These are phyloP conservation scores for Didymella arachidicola DNA, from an alignment of 2,329 filamentous ascomycete genomes.

Conservation along the genomic window DNA sequence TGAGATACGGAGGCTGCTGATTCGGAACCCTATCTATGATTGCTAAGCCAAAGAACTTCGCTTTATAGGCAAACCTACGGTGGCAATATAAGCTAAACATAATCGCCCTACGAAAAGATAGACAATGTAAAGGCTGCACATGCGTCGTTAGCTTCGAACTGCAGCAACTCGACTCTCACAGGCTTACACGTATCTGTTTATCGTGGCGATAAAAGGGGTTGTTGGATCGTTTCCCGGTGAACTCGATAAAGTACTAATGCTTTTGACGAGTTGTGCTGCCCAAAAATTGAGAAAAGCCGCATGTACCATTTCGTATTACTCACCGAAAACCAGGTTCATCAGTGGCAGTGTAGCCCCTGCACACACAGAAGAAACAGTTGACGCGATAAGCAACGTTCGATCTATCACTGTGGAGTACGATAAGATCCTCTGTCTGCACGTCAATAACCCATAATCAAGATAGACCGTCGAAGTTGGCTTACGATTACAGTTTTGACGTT, in stretches of 20 bases:
- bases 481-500: not conserved
- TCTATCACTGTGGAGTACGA: constrained; percentile 29
- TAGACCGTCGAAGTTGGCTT: not conserved
- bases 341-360: constrained; percentile 53
- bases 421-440: constrained; percentile 29
- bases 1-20: constrained; percentile 37
- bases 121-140: constrained; percentile 56
- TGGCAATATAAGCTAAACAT: constrained; percentile 62
- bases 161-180: not conserved
- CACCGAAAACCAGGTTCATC: constrained; percentile 66
- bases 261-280: constrained; percentile 27
- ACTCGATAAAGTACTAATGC: constrained; percentile 20
- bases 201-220: constrained; percentile 22
- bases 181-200: constrained; percentile 32
- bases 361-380: constrained; percentile 29
- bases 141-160: not conserved
- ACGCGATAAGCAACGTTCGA: constrained; percentile 24
- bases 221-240: constrained; percentile 7
- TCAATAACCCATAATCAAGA: not conserved
- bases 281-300: not conserved
- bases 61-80: constrained; percentile 48
- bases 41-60: constrained; percentile 9
- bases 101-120: constrained; percentile 67
- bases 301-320: constrained; percentile 32
- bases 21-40: constrained; percentile 36